Conservation (phyloP, 2,329 filamentous ascomycete species). For the Trichophaea hybrida region DNA sequence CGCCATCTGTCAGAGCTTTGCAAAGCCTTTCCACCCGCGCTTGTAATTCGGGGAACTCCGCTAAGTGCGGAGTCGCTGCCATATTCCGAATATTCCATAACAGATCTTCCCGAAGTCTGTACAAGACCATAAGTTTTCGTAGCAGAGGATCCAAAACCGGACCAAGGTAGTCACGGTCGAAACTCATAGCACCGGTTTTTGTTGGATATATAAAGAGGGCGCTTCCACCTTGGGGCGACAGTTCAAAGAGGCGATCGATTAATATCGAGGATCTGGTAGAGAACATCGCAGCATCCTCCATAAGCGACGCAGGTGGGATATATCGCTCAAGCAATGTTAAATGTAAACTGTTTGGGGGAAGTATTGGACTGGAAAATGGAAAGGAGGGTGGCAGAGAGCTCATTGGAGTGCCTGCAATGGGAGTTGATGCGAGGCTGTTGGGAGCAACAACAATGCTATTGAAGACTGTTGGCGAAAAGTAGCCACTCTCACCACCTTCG, state of each 20-base stretch:
- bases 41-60: constrained; percentile 24
- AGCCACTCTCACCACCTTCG: constrained; percentile 19
- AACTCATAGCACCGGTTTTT: constrained; percentile 25
- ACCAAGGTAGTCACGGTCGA: constrained; percentile 25
- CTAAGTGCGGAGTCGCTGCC: constrained; percentile 24
- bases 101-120: constrained; percentile 24
- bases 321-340: constrained; percentile 27
- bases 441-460: constrained; percentile 27
- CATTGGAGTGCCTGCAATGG: constrained; percentile 12
- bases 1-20: constrained; percentile 2
- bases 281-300: constrained; percentile 26
- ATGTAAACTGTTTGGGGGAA: constrained; percentile 26
- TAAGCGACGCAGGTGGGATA: constrained; percentile 24
- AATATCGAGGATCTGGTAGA: constrained; percentile 25
- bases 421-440: constrained; percentile 21
- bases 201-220: constrained; percentile 27
- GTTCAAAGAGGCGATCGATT: constrained; percentile 25
- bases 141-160: constrained; percentile 26
- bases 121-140: constrained; percentile 27
- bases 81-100: constrained; percentile 27
- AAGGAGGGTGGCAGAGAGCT: constrained; percentile 15
- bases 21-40: constrained; percentile 23
- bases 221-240: constrained; percentile 25
- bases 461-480: constrained; percentile 27
- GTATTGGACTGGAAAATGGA: constrained; percentile 24